phyloP scores from a whole-genome alignment of 768 basidiomycete species.

The Agrocybe praecox region DNA sequence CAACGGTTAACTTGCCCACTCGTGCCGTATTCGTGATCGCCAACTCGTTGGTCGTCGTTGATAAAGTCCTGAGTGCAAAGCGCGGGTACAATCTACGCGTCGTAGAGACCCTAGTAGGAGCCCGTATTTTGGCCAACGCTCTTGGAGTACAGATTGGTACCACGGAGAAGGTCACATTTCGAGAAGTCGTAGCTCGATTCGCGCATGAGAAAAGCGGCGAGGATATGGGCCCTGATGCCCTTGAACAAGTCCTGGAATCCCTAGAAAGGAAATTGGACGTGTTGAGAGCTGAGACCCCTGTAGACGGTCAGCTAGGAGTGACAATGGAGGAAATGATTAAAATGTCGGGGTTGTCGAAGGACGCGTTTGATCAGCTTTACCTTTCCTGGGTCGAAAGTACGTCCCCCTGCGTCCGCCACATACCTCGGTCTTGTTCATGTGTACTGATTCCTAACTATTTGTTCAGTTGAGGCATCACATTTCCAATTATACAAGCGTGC shows the following conservation, averaged over 20 bases:
- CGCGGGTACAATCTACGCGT: conserved; percentile 87
- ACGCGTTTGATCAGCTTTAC: conserved; percentile 66
- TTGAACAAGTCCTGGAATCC: conserved; percentile 49
- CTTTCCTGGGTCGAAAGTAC: conserved; percentile 80
- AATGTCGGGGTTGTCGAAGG: conserved; percentile 56
- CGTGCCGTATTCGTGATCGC: conserved; percentile 71
- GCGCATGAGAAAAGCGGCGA: conserved; percentile 47
- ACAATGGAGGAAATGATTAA: conserved; percentile 76
- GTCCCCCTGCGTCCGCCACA: conserved; percentile 20
- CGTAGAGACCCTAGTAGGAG: conserved; percentile 85
- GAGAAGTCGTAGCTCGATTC: conserved; percentile 67
- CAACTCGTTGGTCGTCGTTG: conserved; percentile 82
- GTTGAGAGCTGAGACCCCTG: conserved; percentile 43
- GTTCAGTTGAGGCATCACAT: conserved; percentile 72
- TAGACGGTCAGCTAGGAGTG: conserved; percentile 57
- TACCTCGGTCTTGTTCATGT: conserved; percentile 1
- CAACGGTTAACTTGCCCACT: conserved; percentile 61
- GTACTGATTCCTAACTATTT: conserved; percentile 5
- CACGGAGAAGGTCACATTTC: conserved; percentile 60
- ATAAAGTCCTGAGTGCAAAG: conserved; percentile 78
- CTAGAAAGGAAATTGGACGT: conserved; percentile 51
- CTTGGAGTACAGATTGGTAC: conserved; percentile 48
- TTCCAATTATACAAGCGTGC: conserved; percentile 86
- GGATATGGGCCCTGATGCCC: conserved; percentile 44
- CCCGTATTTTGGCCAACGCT: conserved; percentile 66